Evolutionary conservation across 768 basidiomycete genomes (phyloP), one percentile per base, ranked within the genome.

Genomic region (Xanthoconium stramineum): DNA sequence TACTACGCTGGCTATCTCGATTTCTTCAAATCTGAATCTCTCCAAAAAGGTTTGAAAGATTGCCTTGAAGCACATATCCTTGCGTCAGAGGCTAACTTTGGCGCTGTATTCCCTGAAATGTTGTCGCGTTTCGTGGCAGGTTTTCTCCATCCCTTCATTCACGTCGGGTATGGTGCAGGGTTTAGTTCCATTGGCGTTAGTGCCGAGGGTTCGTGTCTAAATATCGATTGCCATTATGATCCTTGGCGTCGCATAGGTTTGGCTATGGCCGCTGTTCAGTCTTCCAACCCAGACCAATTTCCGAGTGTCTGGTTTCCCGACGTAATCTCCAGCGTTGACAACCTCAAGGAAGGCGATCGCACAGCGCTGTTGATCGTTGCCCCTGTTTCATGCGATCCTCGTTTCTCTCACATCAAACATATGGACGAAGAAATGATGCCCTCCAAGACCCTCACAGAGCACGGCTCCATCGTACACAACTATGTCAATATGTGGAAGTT

Each of bases 71-170:
- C 81, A 39, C 82, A 79, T 56, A 61, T 90, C 9, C 83, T 89
- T 57, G 78, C 82, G 2, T 35, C 59, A 3, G 68, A 74, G 35
- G 78, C 73, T 20, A 87, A 86, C 61, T 72, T 76, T 43, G 60
- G 54, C 19, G 3, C 33, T 33, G 13, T 46, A 1, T 29, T 37
- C 15, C 65, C 65, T 1, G 59, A 76, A 56, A 84, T 89, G 83
- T 62, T 88, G 14, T 76, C 74, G 44, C 78, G 86, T 12, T 78
- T 84, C 58, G 37, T 85, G 15, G 75, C 75, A 1, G 85, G 83
- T 3, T 63, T 86, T 9, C 29, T 89, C 7, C 88, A 90, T 61
- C 83, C 87, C 0, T 53, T 88, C 39, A 88, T 89, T 44, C 84
- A 88, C 61, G 60, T 72, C 3, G 86, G 84, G 14, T 81, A 82